Evolutionary conservation across 2,329 filamentous ascomycete species (phyloP).

Genomic region (Fusarium humuli): DNA sequence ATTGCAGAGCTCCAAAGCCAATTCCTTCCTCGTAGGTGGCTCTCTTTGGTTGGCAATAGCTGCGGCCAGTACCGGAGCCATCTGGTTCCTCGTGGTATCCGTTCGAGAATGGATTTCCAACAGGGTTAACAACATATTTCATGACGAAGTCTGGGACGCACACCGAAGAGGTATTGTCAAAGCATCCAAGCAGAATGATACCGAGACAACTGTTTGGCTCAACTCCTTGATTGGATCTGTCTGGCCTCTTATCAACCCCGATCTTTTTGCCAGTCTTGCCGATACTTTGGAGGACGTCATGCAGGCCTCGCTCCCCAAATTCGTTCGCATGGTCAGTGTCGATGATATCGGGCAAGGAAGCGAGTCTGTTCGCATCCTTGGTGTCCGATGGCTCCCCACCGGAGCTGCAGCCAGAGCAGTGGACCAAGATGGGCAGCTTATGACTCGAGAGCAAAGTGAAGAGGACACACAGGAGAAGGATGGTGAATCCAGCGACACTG

Average conservation of each 20-base stretch:
- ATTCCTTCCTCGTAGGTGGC: slow-evolving; percentile 38
- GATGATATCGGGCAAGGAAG: slow-evolving; percentile 82
- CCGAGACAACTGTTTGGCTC: slow-evolving; percentile 78
- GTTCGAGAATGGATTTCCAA: slow-evolving; percentile 71
- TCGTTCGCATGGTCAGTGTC: slow-evolving; percentile 79
- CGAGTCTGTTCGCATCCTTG: slow-evolving; percentile 76
- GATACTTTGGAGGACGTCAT: slow-evolving; percentile 83
- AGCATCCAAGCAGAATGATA: slow-evolving; percentile 56
- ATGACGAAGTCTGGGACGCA: slow-evolving; percentile 77
- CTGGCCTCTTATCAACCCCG: slow-evolving; percentile 81
- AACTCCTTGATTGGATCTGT: slow-evolving; percentile 75
- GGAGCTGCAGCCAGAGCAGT: slow-evolving; percentile 75
- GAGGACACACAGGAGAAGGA: slow-evolving; percentile 51
- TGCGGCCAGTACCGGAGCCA: slow-evolving; percentile 41
- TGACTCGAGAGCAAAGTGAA: slow-evolving; percentile 52
- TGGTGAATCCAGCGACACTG: slow-evolving; percentile 54
- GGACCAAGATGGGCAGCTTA: slow-evolving; percentile 66
- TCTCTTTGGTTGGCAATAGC: slow-evolving; percentile 46
- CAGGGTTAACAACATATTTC: slow-evolving; percentile 71
- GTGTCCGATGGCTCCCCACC: slow-evolving; percentile 77
- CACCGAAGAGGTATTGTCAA: slow-evolving; percentile 64
- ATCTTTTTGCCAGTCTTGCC: slow-evolving; percentile 75
- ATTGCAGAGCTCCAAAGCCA: slow-evolving; percentile 10
- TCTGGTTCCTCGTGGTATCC: slow-evolving; percentile 55
- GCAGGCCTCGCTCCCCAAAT: slow-evolving; percentile 77